These are phyloP conservation scores for Rosa rugosa DNA, from an alignment of 306 rosid species.

Conservation along the genomic window DNA sequence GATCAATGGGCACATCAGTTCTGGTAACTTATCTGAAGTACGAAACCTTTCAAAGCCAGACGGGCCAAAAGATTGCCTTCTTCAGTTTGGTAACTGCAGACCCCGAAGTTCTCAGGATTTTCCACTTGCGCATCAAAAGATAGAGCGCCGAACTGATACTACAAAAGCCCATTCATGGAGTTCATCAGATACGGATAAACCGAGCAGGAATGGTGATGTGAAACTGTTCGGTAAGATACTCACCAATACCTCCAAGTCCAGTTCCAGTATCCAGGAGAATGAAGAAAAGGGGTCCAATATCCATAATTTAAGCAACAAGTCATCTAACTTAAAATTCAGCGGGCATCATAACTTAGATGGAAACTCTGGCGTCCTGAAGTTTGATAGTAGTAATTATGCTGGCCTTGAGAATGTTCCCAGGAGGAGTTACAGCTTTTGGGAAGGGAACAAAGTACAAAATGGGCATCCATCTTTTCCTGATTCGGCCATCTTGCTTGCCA, in stretches of 20 bases:
- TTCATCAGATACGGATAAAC: conserved; percentile 58
- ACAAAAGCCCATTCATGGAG: conserved; percentile 29
- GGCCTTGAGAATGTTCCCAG: conserved; percentile 66
- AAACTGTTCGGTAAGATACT: conserved; percentile 90
- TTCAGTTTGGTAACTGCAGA: conserved; percentile 33
- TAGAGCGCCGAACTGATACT: conserved; percentile 35
- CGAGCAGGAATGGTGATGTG: conserved; percentile 79
- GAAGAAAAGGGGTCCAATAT: conserved; percentile 45
- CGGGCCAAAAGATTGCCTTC: conserved; percentile 19
- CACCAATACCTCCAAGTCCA: conserved; percentile 52
- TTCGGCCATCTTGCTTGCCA: conserved; percentile 72
- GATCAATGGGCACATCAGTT: conserved; percentile 43
- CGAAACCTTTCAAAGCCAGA: conserved; percentile 26
- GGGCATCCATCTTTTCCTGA: conserved; percentile 68
- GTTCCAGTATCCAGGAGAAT: conserved; percentile 39
- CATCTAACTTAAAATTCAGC: conserved; percentile 43
- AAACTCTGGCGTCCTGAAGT: conserved; percentile 51
- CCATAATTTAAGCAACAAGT: conserved; percentile 45
- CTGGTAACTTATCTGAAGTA: conserved; percentile 37
- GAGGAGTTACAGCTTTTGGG: conserved; percentile 67
- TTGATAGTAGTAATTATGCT: conserved; percentile 40
- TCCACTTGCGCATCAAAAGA: conserved; percentile 48
- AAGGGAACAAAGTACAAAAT: conserved; percentile 64
- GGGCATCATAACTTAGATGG: conserved; percentile 54
- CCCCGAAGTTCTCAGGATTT: conserved; percentile 35